Base-by-base conservation (phyloP, 495 filamentous ascomycete genomes). In the Sporormia fimetaria region DNA sequence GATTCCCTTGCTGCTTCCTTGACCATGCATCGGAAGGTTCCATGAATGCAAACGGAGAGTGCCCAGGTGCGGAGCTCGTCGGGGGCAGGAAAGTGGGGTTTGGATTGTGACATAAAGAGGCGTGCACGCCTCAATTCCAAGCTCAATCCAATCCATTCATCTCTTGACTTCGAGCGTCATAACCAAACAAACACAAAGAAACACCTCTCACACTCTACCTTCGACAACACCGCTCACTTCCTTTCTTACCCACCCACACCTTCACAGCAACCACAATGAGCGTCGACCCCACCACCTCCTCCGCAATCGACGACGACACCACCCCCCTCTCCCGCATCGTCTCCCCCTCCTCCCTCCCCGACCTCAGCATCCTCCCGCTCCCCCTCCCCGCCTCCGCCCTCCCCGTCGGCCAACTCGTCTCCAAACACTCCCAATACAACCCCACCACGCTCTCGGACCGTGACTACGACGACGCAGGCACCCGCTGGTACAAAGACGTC, bases 401-500 rank as follows among this genome's bases (percentile, higher is more conserved):
- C 39, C 40, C 39, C 1, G 39, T 43, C 33, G 46, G 46, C 21
- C 46, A 44, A 30, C 28, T 49, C 21, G 35, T 39, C 21, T 30
- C 46, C 33, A 37, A 49, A 14, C 14, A 25, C 21, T 31, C 39
- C n/a, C 33, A 38, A 12, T 29, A 33, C 25, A 33, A 39, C 16
- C 40, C 46, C 14, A 21, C 40, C 4, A 38, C 34, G 6, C 34
- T 49, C 26, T n/a, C 18, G 21, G 39, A 49, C 40, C 25, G 35
- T 12, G 46, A 49, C 35, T 49, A 49, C 40, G 46, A 49, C 28
- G 46, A 49, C 29, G 18, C 44, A 17, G 46, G 46, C 30, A 25
- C 20, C 1, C 39, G 40, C 33, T 49, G 46, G 46, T 49, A 44
- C 46, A 49, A 49, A 20, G 46, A 49, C 34, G 46, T 49, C 15